These are phyloP conservation scores for Avena sativa DNA, from an alignment of 176 grass and related monocot genomes.

Conservation along the genomic window DNA sequence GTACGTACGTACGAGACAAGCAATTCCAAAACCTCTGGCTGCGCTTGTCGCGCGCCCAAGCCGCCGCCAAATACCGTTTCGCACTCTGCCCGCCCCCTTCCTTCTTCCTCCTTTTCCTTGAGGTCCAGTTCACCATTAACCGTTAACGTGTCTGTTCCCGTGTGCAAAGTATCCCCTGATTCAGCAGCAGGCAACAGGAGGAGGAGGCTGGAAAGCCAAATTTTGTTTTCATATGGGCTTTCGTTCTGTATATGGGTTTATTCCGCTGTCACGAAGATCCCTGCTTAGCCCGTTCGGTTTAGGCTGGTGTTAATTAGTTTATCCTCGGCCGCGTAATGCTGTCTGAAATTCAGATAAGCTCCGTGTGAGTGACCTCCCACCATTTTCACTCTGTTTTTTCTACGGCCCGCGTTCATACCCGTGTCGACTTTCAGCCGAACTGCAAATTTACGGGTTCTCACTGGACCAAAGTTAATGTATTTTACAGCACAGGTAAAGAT, in stretches of 20 bases:
- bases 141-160: not conserved
- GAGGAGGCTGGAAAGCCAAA: constrained; percentile 25
- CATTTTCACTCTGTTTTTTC: not conserved
- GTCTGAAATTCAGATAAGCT: constrained; percentile 9
- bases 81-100: not conserved
- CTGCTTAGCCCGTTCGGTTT: not conserved
- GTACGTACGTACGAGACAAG: not conserved
- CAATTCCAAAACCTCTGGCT: constrained; percentile 44
- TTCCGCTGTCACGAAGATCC: constrained; percentile 18
- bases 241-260: not conserved
- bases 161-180: not conserved
- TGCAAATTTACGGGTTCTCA: not conserved
- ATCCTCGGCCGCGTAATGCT: not conserved
- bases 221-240: constrained; percentile 44
- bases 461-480: not conserved
- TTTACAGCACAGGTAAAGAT: not conserved
- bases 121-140: not conserved
- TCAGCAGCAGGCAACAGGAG: no score
- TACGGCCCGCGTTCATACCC: constrained; percentile 33
- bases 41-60: constrained; percentile 33
- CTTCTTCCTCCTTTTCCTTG: not conserved
- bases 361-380: not conserved
- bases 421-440: not conserved
- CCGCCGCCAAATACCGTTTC: constrained; percentile 24
- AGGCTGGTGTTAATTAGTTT: not conserved